Conservation (phyloP, 2,329 filamentous ascomycete genomes). For the Aspergillus versicolor region DNA sequence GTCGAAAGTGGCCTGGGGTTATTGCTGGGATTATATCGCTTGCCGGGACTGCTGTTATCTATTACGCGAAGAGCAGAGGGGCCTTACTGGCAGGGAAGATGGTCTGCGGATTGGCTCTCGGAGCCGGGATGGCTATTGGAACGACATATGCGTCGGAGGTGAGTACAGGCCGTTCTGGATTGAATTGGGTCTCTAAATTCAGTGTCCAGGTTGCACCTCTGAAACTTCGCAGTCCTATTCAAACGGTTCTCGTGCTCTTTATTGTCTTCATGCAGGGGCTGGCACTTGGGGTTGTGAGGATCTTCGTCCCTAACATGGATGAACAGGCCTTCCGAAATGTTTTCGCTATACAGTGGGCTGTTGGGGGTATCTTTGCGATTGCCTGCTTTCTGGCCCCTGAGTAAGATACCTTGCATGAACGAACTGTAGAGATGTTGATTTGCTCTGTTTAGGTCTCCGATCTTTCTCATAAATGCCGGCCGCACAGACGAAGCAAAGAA, state of each 20-base stretch:
- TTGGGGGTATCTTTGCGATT: constrained; percentile 14
- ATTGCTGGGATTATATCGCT: constrained; percentile 25
- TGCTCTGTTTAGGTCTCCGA: not conserved
- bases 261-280: constrained; percentile 19
- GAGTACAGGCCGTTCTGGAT: not conserved
- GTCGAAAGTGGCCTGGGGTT: constrained; percentile 35
- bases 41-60: constrained; percentile 16
- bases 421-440: not conserved
- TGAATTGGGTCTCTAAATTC: not conserved
- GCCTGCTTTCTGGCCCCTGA: constrained; percentile 16
- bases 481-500: constrained; percentile 10
- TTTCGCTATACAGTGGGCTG: constrained; percentile 21
- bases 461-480: constrained; percentile 8
- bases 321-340: constrained; percentile 17
- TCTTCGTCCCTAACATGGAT: constrained; percentile 16
- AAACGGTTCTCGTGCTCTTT: constrained; percentile 18
- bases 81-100: constrained; percentile 21
- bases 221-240: constrained; percentile 14
- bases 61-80: constrained; percentile 13
- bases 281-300: constrained; percentile 17
- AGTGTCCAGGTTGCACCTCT: constrained; percentile 2
- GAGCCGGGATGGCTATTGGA: constrained; percentile 18
- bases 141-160: constrained; percentile 22
- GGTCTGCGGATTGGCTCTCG: constrained; percentile 18
- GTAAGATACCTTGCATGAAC: not conserved